Base-by-base conservation (phyloP, 148 eudicot genomes). In the Dysphania ambrosioides region DNA sequence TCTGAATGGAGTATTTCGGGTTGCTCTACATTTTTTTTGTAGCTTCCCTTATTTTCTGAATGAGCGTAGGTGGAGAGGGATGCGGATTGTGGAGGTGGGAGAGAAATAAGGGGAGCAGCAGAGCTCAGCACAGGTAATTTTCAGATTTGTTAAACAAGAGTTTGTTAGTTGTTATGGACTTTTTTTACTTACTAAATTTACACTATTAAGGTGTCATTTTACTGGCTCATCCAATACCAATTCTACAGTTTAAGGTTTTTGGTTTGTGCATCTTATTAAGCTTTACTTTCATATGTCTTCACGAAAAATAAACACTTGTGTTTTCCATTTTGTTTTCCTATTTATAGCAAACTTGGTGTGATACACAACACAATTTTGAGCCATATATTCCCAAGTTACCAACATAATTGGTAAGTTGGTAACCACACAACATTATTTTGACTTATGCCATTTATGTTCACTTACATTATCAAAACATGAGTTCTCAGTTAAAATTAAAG, bases 21-120 rank as follows among this genome's bases (percentile, higher is more conserved):
- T 66, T 64, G 31, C 79, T 62, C 60, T 38, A 82, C 75, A 38
- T 78, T 70, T n/a, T 73, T n/a, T n/a, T n/a, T n/a, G n/a, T n/a
- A n/a, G n/a, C 81, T 72, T 80, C 84, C 83, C 78, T 58, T 74
- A 72, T 81, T 87, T 82, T 87, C 85, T 85, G 73, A 31, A 62
- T 65, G 69, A 70, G 72, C 72, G n/a, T 58, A 68, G 60, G 58
- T 29, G 63, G 62, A 74, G 60, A 57, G 29, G 66, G 29, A 19
- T n/a, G n/a, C n/a, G 75, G 42, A 55, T 26, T 56, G 66, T 74
- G 64, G 58, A 70, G 65, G 75, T 63, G 64, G 74, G 86, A 71
- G 91, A 86, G 77, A 79, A 79, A 81, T 77, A 79, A 73, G 83
- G 75, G 55, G 68, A 72, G 72, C 71, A 68, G 73, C 71, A n/a